These are phyloP conservation scores for Pleurotus cornucopiae DNA, from an alignment of 768 basidiomycete species.

Conservation along the genomic window DNA sequence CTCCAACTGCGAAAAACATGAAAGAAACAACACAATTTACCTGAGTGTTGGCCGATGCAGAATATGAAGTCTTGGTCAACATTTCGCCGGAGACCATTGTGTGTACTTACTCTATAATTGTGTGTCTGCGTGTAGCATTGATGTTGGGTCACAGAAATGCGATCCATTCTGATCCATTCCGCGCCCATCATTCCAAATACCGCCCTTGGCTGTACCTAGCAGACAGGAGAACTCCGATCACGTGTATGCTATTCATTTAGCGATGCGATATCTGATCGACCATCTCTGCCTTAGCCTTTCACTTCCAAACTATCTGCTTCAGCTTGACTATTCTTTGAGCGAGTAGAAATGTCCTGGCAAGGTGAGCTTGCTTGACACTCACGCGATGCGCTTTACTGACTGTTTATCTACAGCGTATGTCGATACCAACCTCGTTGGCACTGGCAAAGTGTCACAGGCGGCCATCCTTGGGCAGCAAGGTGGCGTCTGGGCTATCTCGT, in stretches of 20 bases:
- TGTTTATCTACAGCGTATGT: constrained; percentile 60
- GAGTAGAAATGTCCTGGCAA: constrained; percentile 66
- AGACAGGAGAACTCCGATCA: background rate
- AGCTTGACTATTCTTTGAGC: background rate
- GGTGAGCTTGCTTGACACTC: constrained; percentile 25
- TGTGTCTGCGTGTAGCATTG: background rate
- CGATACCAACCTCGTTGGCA: constrained; percentile 74
- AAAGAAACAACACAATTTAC: too few relatives aligned
- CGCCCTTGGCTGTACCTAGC: too few relatives aligned
- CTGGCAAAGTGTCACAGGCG: constrained; percentile 67
- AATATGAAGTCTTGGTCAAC: too few relatives aligned
- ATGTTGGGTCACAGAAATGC: background rate
- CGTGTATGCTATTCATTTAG: background rate
- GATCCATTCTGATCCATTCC: too few relatives aligned
- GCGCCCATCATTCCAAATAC: too few relatives aligned
- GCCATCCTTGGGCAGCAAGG: constrained; percentile 73
- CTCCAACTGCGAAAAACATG: too few relatives aligned
- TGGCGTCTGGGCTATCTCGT: constrained; percentile 70
- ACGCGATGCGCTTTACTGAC: constrained; percentile 3
- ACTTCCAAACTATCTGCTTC: background rate
- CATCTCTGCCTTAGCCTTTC: constrained; percentile 5
- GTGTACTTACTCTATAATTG: too few relatives aligned
- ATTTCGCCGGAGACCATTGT: too few relatives aligned
- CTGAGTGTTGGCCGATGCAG: too few relatives aligned
- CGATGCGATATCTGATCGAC: constrained; percentile 8